These are phyloP conservation scores for Zopfochytrium polystomum DNA, from an alignment of 371 early-diverging fungal genomes.

Conservation along the genomic window DNA sequence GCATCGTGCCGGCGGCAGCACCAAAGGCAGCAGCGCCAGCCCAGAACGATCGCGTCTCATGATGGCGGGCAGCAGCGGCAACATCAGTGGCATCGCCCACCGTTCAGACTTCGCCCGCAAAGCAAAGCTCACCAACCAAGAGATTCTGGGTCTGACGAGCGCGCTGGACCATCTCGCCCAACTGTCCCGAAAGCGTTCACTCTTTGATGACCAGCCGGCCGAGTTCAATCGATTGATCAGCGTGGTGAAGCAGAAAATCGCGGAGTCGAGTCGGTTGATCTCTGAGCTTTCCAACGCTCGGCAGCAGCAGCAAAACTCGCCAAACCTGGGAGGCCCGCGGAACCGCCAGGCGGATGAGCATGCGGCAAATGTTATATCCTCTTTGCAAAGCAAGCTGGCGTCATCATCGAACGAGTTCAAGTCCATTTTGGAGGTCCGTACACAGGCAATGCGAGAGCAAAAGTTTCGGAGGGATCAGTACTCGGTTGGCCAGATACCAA, in stretches of 20 bases:
- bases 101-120: neutral
- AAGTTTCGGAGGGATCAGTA: constrained; percentile 50
- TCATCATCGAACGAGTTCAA: constrained; percentile 86
- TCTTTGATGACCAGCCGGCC: constrained; percentile 53
- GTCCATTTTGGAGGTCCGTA: constrained; percentile 88
- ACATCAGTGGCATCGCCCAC: constrained; percentile 30
- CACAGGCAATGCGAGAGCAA: constrained; percentile 63
- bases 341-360: constrained; percentile 83
- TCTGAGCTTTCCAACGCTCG: constrained; percentile 63
- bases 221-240: constrained; percentile 82
- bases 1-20: constrained; percentile 6
- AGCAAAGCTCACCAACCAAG: neutral
- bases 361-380: constrained; percentile 84
- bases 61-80: constrained; percentile 45
- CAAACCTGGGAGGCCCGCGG: constrained; percentile 31
- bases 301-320: constrained; percentile 20
- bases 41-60: neutral
- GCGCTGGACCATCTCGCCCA: constrained; percentile 44
- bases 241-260: constrained; percentile 94
- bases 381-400: constrained; percentile 86
- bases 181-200: constrained; percentile 46
- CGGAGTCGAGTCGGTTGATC: constrained; percentile 86
- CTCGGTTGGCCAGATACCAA: constrained; percentile 30
- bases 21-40: neutral
- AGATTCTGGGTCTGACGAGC: constrained; percentile 5